A percentile compares a stretch with the other conserved stretches of the same genome.
Conservation (phyloP, 257 asterid genomes). For the Solanum neorickii region DNA sequence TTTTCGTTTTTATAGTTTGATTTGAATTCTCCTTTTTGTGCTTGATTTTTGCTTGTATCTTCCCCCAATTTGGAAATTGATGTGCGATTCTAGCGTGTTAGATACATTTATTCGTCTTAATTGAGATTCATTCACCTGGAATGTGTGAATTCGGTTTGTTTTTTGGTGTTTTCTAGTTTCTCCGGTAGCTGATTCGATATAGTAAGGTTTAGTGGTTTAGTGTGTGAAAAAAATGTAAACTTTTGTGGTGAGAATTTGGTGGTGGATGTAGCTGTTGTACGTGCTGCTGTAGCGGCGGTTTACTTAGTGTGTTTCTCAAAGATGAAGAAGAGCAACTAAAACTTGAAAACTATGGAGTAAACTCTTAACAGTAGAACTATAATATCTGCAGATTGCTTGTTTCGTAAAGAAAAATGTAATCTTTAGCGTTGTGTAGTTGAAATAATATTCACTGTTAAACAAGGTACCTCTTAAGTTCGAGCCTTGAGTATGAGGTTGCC, state of each 20-base stretch:
- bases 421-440: background rate
- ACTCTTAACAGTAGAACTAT: no score
- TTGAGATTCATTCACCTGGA: background rate
- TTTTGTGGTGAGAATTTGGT: background rate
- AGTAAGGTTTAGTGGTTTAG: background rate
- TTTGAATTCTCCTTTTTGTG: background rate
- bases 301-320: background rate
- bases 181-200: background rate
- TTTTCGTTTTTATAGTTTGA: background rate
- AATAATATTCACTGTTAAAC: background rate
- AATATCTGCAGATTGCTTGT: background rate
- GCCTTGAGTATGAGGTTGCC: background rate
- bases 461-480: background rate
- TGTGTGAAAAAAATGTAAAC: background rate
- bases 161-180: background rate
- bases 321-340: background rate
- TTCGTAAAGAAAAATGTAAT: background rate
- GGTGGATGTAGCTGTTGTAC: background rate
- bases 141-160: background rate
- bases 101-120: background rate
- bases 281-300: background rate
- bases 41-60: background rate
- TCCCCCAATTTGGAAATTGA: background rate
- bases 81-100: background rate
- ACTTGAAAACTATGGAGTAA: background rate